Evolutionary conservation across 2,329 filamentous ascomycete species (phyloP).

Genomic region (Xylogone sp.): DNA sequence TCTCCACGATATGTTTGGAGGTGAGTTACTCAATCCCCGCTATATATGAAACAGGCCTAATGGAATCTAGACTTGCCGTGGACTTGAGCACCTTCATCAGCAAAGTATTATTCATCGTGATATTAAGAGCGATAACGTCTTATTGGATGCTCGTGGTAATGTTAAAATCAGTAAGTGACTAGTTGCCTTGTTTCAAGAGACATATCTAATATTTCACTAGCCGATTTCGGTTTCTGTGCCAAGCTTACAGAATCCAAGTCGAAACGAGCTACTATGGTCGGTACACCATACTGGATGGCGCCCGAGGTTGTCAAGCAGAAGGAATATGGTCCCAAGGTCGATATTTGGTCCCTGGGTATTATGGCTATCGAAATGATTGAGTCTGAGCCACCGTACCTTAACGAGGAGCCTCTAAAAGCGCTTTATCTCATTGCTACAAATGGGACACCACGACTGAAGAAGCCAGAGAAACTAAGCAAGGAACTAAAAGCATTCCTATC

Average conservation of each 20-base stretch:
- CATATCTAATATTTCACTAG: slow-evolving; percentile 47
- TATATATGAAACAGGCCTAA: not conserved
- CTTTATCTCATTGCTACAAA: slow-evolving; percentile 97
- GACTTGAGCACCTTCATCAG: slow-evolving; percentile 87
- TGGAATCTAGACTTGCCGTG: slow-evolving; percentile 78
- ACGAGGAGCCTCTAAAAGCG: slow-evolving; percentile 96
- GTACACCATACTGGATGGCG: slow-evolving; percentile 99
- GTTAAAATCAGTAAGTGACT: slow-evolving; percentile 87
- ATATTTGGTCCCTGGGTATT: slow-evolving; percentile 98
- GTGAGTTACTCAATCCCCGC: slow-evolving; percentile 47
- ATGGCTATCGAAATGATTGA: slow-evolving; percentile 99
- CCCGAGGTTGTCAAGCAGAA: slow-evolving; percentile 99
- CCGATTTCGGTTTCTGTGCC: slow-evolving; percentile 98
- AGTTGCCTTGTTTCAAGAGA: not conserved
- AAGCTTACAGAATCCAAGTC: slow-evolving; percentile 96
- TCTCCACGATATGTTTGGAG: slow-evolving; percentile 95
- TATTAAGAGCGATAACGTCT: slow-evolving; percentile 98
- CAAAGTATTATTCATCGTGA: slow-evolving; percentile 98
- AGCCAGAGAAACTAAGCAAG: slow-evolving; percentile 95
- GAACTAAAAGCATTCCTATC: slow-evolving; percentile 96
- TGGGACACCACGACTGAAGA: slow-evolving; percentile 94
- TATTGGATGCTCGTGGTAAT: slow-evolving; percentile 88
- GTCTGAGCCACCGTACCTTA: slow-evolving; percentile 94
- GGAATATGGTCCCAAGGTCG: slow-evolving; percentile 96
- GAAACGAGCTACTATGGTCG: slow-evolving; percentile 98